Base-by-base conservation (phyloP, 2,329 filamentous ascomycete genomes). In the Chrysoporthe puriensis region DNA sequence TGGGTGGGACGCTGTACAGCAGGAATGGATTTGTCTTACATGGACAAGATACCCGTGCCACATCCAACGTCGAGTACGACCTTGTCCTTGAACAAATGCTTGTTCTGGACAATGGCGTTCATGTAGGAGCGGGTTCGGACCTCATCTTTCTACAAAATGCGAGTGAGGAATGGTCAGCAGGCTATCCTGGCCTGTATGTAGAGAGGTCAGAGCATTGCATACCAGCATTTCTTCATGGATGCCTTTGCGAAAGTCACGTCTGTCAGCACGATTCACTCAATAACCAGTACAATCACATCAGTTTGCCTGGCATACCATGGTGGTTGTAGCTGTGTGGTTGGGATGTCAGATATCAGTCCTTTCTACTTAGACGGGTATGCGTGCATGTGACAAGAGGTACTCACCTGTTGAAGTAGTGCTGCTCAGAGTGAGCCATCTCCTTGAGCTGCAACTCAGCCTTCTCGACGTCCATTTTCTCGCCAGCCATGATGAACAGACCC, bases 221-320 rank as follows among this genome's bases (percentile, higher is more conserved):
- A 97, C 93, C 90, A 97, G 85, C 94, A 97, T 97, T 83, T 97
- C 94, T 85, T 97, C 94, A 80, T 97, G 94, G 78, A 97, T 97
- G 79, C 93, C 93, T 95, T 73, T 63, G 76, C 52, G 44, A 13
- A 9, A 42, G 26, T 42, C 32, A 61, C 13, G 36, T 57, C 68
- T 70, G 69, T 71, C 40, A 69, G 69, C 61, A 56, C 50, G 34
- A 8, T 50, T 18, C 7, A 3, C 62, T 50, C 59, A 59, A 68
- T 63, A 59, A 34, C 34, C 4, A n/a, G 34, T 57, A 16, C n/a
- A 16, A 26, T 2, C 34, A 11, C 5, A 73, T 75, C 79, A 80
- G 78, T 75, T 68, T 67, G 72, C 57, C 62, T 58, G 60, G 70
- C 74, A 71, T 89, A 94, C 94, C 95, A 87, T 98, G 95, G 83